Evolutionary conservation across 495 filamentous ascomycete genomes (phyloP), one percentile per base, ranked within the genome.

Genomic region (Aspergillus wentii): DNA sequence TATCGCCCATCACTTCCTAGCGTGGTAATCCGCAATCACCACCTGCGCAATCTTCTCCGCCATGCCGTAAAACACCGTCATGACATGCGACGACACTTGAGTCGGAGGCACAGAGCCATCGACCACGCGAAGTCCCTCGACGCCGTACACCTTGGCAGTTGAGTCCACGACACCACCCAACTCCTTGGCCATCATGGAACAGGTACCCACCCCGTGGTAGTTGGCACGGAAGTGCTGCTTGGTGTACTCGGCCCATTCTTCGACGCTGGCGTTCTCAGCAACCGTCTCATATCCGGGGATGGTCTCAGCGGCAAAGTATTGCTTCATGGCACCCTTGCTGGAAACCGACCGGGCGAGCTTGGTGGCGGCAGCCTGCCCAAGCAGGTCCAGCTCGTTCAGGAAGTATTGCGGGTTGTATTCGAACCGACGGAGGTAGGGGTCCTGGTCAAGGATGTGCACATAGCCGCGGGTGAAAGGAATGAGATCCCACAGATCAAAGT

Each of bases 371-470:
- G 78, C 33, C 1, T 62, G 52, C 10, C 76, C 41, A 11, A 69
- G 72, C 4, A 41, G 18, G 38, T 78, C 73, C 0, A 58, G 51
- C 14, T 51, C 57, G 30, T 68, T 39, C 11, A 51, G 56, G 7
- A 80, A 56, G 52, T 55, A 76, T 26, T 57, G 56, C 0, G 64
- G 61, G 41, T 72, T 58, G 42, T 67, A 61, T 0, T 76, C 64
- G 29, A 68, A 20, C 1, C 73, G 74, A 2, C 35, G 41, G 35
- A 59, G 57, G 3, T 25, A 19, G 1, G 57, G 68, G 35, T 58
- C 43, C 10, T 52, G 33, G 2, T 47, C 57, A 1, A 34, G 34
- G 43, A 80, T 69, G 9, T 57, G 64, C 7, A 79, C 64, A 33
- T 49, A 71, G 21, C 76, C 75, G 3, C 70, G 58, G 0, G 69